Base-by-base conservation (phyloP, 164 flowering plant species). In the Tetracentron sinense region DNA sequence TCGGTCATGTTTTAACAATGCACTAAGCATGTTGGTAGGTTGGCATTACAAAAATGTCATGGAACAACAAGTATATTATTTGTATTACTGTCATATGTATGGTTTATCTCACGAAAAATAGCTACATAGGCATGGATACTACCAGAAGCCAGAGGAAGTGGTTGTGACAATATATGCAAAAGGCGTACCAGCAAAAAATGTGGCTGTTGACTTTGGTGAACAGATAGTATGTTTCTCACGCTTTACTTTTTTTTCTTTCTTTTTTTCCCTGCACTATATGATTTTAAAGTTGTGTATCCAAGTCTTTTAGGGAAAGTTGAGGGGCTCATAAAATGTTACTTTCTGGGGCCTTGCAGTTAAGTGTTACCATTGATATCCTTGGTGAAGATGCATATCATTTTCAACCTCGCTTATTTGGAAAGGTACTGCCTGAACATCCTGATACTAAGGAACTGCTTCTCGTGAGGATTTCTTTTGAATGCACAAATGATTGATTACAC, bases 111-210 rank as follows among this genome's bases (percentile, higher is more conserved):
- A 56, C 30, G 7, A 14, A 22, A 47, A 30, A 21, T 23, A 23
- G 30, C 56, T 27, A 29, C 67, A 68, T 85, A 95, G 99, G 83
- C 96, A 88, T 77, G 97, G 80, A 58, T 84, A 73, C 67, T 95
- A 84, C 74, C 96, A 95, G 85, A 95, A 83, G 71, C 90, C 96
- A 19, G 90, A 84, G 33, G 97, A 88, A 80, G 89, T 89, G 42
- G 97, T 95, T 25, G 81, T 95, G 52, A 86, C 96, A 11, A 79
- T 95, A 61, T 92, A 85, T 82, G 99, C 96, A 0, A 91, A 91
- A 82, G 81, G 85, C 19, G 51, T 89, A 56, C 88, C 88, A 19
- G 79, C 89, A 29, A 69, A 77, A n/a, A 61, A 60, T 74, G 87
- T 95, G 61, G 33, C 56, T 53, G 83, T 89, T 65, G 94, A 89